Evolutionary conservation across 371 early-diverging fungal genomes (phyloP).

Genomic region (Dinochytrium kinnereticum): DNA sequence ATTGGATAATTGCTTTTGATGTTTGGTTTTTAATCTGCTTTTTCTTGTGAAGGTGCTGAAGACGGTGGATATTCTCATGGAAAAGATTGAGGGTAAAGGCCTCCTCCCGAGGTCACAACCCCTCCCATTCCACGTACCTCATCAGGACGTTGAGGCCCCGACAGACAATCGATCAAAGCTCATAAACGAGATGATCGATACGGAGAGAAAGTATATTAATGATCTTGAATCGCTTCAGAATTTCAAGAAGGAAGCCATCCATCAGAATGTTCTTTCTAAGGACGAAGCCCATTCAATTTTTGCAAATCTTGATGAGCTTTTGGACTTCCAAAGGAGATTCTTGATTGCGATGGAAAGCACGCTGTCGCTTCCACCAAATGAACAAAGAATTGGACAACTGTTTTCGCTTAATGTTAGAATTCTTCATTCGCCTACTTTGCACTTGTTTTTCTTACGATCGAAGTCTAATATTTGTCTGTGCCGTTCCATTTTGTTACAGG

Average conservation of each 20-base stretch:
- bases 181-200: slow-evolving; percentile 87
- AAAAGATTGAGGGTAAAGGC: slow-evolving; percentile 37
- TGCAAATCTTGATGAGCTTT: slow-evolving; percentile 87
- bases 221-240: slow-evolving; percentile 80
- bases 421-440: background rate
- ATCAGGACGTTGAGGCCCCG: slow-evolving; percentile 31
- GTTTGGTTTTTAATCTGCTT: slow-evolving; percentile 7
- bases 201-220: slow-evolving; percentile 92
- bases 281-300: slow-evolving; percentile 58
- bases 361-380: slow-evolving; percentile 69
- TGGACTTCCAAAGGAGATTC: slow-evolving; percentile 96
- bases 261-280: slow-evolving; percentile 35
- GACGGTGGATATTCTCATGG: slow-evolving; percentile 40
- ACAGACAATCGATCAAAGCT: slow-evolving; percentile 77
- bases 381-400: slow-evolving; percentile 87
- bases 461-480: background rate
- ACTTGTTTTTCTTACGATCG: background rate
- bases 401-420: slow-evolving; percentile 67
- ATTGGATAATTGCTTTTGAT: background rate
- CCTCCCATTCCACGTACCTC: slow-evolving; percentile 43
- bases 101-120: slow-evolving; percentile 35
- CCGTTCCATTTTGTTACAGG: slow-evolving; percentile 58
- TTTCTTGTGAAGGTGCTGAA: slow-evolving; percentile 46
- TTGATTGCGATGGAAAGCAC: slow-evolving; percentile 85
- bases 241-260: slow-evolving; percentile 41